A percentile compares a stretch with the other conserved stretches of the same genome.
These are phyloP conservation scores for Fusarium virguliforme DNA, from an alignment of 2,329 filamentous ascomycete genomes.

Conservation along the genomic window DNA sequence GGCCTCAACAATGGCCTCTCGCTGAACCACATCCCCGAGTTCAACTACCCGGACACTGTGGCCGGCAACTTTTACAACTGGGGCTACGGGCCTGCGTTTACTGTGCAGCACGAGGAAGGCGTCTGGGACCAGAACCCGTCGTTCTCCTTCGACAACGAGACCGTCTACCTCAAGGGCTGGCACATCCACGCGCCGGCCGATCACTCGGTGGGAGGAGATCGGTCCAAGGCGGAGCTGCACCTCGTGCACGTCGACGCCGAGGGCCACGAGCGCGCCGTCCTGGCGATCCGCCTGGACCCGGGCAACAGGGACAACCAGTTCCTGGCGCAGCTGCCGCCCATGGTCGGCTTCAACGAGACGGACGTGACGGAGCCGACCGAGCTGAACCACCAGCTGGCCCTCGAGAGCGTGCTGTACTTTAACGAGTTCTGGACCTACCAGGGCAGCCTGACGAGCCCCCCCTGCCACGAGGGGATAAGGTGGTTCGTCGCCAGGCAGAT, in stretches of 20 bases:
- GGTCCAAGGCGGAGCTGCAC: conserved; percentile 43
- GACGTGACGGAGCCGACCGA: conserved; percentile 4
- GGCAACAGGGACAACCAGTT: conserved; percentile 35
- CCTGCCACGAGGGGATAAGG: conserved; percentile 37
- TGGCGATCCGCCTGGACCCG: conserved; percentile 36
- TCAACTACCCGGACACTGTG: conserved; percentile 27
- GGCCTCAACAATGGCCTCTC: conserved; percentile 41
- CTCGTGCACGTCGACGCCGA: conserved; percentile 40
- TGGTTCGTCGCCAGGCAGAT: conserved; percentile 41
- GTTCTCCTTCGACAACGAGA: conserved; percentile 42
- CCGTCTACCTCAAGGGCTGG: conserved; percentile 43
- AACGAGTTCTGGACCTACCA: conserved; percentile 47
- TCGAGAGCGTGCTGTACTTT: conserved; percentile 35
- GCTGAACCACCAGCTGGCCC: conserved; percentile 22
- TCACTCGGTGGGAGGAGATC: conserved; percentile 40
- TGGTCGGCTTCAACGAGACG: conserved; percentile 40
- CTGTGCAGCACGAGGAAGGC: conserved; percentile 29
- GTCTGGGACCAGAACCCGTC: conserved; percentile 35
- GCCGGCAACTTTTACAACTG: conserved; percentile 43
- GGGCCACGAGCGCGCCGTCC: conserved; percentile 36
- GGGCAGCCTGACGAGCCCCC: conserved; percentile 43
- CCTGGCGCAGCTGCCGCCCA: conserved; percentile 23
- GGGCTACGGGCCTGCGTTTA: conserved; percentile 42
- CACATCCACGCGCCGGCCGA: conserved; percentile 43
- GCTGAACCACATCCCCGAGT: conserved; percentile 34